These are phyloP conservation scores for Trichoderma sp. DNA, from an alignment of 2,329 filamentous ascomycete genomes.

Conservation along the genomic window DNA sequence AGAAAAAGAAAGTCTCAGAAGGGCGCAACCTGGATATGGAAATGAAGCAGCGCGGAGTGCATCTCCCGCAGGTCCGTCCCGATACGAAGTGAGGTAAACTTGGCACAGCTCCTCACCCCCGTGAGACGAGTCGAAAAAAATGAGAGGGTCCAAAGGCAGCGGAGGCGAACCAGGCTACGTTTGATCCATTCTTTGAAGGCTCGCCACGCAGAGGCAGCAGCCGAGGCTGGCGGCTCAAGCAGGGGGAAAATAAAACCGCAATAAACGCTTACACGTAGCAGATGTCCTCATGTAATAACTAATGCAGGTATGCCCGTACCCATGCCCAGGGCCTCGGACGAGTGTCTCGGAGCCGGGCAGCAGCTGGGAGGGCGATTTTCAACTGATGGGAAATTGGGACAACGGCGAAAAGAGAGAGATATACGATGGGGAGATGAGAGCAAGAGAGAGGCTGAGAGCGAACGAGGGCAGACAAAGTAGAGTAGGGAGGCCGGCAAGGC, in stretches of 20 bases:
- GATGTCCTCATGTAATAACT: constrained; percentile 19
- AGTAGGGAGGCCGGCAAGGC: background rate
- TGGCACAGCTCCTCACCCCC: background rate
- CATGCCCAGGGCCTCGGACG: background rate
- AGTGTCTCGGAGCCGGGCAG: background rate
- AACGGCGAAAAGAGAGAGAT: background rate
- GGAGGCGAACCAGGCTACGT: background rate
- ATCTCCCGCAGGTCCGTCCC: background rate
- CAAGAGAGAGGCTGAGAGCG: background rate
- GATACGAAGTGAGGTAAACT: constrained; percentile 4
- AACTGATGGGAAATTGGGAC: background rate
- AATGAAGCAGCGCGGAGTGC: background rate
- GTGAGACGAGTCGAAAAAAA: background rate
- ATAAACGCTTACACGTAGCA: constrained; percentile 14
- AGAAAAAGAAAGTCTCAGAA: background rate
- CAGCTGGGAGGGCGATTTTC: background rate
- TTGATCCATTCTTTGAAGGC: background rate
- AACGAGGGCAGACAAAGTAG: background rate
- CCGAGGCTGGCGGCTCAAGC: background rate
- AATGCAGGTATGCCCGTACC: constrained; percentile 21
- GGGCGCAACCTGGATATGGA: background rate
- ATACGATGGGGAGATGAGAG: background rate
- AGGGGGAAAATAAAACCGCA: background rate
- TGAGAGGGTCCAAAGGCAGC: background rate
- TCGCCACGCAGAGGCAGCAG: background rate